These are phyloP conservation scores for Tetrastigma voinierianum DNA, from an alignment of 164 flowering plant genomes.

Conservation along the genomic window DNA sequence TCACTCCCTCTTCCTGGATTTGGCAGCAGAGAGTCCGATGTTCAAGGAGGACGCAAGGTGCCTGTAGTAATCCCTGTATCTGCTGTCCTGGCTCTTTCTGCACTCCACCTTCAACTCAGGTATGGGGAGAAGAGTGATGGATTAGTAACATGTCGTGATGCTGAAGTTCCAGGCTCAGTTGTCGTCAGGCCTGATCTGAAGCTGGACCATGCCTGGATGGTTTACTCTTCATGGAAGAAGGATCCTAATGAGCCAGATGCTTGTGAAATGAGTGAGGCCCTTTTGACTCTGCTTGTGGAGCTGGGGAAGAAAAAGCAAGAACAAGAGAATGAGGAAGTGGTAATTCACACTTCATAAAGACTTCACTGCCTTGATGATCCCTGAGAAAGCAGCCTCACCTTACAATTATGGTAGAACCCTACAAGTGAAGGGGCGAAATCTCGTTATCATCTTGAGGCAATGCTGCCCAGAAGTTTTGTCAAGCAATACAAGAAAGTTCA, in stretches of 20 bases:
- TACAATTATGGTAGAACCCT: too few relatives aligned
- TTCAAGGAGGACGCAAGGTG: conserved; percentile 35
- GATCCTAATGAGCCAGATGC: conserved; percentile 49
- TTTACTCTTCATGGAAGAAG: conserved; percentile 61
- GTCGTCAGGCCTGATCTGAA: conserved; percentile 68
- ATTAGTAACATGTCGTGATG: conserved; percentile 83
- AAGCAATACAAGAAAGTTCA: too few relatives aligned
- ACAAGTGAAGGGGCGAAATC: too few relatives aligned
- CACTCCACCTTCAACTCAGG: conserved; percentile 72
- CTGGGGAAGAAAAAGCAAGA: conserved; percentile 38
- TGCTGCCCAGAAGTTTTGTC: too few relatives aligned
- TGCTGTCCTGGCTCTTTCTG: conserved; percentile 82
- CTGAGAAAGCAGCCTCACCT: too few relatives aligned
- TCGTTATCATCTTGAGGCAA: too few relatives aligned
- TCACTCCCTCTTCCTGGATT: conserved; percentile 55
- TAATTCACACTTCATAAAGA: neutral
- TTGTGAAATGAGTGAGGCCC: conserved; percentile 79
- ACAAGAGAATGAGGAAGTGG: neutral
- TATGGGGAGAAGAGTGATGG: conserved; percentile 96
- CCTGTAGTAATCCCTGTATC: conserved; percentile 75
- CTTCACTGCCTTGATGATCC: neutral
- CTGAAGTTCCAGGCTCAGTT: conserved; percentile 88
- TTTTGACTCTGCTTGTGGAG: conserved; percentile 78
- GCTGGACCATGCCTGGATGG: conserved; percentile 95
- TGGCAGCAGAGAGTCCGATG: conserved; percentile 26